Percentiles rank a stretch among this genome's conserved stretches.
Conservation (phyloP, 2,329 filamentous ascomycete genomes). For the Aspergillus fischeri region DNA sequence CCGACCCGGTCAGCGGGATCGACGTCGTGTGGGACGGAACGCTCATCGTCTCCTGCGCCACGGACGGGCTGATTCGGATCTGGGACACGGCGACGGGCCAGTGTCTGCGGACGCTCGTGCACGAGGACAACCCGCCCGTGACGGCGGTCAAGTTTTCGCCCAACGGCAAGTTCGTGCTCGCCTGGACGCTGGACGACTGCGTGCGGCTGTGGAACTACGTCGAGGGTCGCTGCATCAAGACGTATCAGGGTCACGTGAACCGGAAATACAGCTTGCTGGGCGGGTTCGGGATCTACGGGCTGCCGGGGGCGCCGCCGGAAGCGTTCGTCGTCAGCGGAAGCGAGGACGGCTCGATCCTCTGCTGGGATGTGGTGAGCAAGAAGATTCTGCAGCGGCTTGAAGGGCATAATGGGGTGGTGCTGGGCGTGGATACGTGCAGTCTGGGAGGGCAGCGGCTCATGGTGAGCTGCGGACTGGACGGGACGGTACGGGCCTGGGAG, state of each 20-base stretch:
- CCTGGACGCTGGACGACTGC: slow-evolving; percentile 85
- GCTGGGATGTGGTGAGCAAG: slow-evolving; percentile 91
- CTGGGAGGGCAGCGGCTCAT: slow-evolving; percentile 47
- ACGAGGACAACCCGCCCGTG: slow-evolving; percentile 91
- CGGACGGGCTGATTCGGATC: slow-evolving; percentile 85
- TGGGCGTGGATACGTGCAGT: slow-evolving; percentile 58
- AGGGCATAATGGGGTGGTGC: slow-evolving; percentile 55
- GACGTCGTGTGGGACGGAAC: slow-evolving; percentile 93
- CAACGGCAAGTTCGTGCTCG: slow-evolving; percentile 88
- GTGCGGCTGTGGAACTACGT: slow-evolving; percentile 95
- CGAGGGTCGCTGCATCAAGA: slow-evolving; percentile 86
- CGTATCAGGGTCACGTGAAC: slow-evolving; percentile 90
- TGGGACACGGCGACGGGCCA: slow-evolving; percentile 97
- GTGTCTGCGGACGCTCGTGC: slow-evolving; percentile 88
- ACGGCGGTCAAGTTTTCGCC: slow-evolving; percentile 87
- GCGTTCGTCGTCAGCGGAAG: slow-evolving; percentile 77
- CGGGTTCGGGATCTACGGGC: slow-evolving; percentile 68
- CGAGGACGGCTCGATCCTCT: slow-evolving; percentile 77
- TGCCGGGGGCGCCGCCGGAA: slow-evolving; percentile 28
- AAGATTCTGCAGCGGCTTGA: slow-evolving; percentile 67
- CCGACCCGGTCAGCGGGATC: slow-evolving; percentile 88
- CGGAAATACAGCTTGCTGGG: slow-evolving; percentile 78
- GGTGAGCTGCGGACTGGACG: slow-evolving; percentile 61
- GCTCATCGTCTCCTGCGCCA: slow-evolving; percentile 83
- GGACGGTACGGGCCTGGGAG: slow-evolving; percentile 60